Conservation (phyloP, 768 basidiomycete genomes). For the Cystofilobasidium bisporidii region DNA sequence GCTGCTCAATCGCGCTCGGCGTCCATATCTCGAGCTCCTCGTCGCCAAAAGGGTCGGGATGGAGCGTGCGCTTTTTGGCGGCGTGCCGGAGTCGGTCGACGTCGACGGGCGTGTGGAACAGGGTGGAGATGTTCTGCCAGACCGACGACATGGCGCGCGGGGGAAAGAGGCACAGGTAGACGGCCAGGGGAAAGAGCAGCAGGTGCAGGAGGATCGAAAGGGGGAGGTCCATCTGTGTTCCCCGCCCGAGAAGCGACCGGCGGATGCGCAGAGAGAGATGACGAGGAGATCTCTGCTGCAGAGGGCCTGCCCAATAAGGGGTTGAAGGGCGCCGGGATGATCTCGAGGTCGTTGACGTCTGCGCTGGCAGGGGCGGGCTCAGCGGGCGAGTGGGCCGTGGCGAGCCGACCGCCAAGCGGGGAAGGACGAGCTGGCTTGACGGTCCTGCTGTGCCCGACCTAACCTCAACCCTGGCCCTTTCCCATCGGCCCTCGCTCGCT, state of each 20-base stretch:
- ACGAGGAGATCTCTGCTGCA: too few relatives aligned
- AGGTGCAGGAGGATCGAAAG: neutral
- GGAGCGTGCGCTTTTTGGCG: neutral
- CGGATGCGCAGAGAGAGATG: too few relatives aligned
- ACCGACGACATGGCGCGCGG: neutral
- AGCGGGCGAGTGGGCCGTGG: too few relatives aligned
- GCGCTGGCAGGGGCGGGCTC: too few relatives aligned
- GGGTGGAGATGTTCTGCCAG: neutral
- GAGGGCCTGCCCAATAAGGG: too few relatives aligned
- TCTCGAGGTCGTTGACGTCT: too few relatives aligned
- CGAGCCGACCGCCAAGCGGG: too few relatives aligned
- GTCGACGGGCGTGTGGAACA: slow-evolving; percentile 1
- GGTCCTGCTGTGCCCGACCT: too few relatives aligned
- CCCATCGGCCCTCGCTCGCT: too few relatives aligned
- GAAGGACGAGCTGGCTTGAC: too few relatives aligned
- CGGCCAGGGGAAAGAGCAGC: neutral
- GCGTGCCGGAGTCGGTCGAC: neutral
- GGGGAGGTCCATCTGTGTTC: neutral
- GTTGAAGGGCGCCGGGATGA: too few relatives aligned
- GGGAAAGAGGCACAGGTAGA: neutral
- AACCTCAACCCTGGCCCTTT: too few relatives aligned
- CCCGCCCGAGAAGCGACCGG: neutral
- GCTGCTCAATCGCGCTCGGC: neutral
- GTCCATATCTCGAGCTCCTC: neutral
- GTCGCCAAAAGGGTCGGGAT: slow-evolving; percentile 7